Conservation (phyloP, 768 basidiomycete genomes). For the Chalciporus pseudorubinellus region DNA sequence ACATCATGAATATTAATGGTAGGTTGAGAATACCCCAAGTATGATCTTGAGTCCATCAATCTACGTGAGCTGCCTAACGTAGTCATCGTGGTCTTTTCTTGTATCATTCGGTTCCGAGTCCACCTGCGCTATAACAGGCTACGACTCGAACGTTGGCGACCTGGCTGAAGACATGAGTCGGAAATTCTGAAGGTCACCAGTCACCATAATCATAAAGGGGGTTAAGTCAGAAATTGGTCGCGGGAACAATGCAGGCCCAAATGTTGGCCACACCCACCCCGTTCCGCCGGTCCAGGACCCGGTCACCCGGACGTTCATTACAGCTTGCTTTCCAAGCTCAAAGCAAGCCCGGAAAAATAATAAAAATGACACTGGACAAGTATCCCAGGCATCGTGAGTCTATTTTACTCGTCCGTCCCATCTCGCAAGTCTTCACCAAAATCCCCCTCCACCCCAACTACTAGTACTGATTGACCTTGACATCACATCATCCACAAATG, state of each 20-base stretch:
- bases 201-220: too few species aligned
- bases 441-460: background rate
- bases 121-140: too few species aligned
- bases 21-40: too few species aligned
- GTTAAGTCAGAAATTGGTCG: background rate
- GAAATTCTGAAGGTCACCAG: too few species aligned
- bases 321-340: background rate
- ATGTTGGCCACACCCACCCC: too few species aligned
- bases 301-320: background rate
- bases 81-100: too few species aligned
- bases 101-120: too few species aligned
- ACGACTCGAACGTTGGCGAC: too few species aligned
- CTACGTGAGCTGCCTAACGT: too few species aligned
- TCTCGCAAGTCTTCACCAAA: background rate
- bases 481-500: background rate
- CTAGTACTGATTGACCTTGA: background rate
- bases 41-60: too few species aligned
- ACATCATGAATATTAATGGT: too few species aligned
- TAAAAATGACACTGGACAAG: background rate
- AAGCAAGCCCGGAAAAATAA: background rate
- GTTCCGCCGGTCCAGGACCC: background rate
- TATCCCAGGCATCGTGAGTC: slow-evolving; percentile 13
- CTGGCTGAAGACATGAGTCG: too few species aligned
- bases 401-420: background rate
- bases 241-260: background rate